Evolutionary conservation across 2,329 filamentous ascomycete genomes (phyloP).

Genomic region (Aspergillus sp.): DNA sequence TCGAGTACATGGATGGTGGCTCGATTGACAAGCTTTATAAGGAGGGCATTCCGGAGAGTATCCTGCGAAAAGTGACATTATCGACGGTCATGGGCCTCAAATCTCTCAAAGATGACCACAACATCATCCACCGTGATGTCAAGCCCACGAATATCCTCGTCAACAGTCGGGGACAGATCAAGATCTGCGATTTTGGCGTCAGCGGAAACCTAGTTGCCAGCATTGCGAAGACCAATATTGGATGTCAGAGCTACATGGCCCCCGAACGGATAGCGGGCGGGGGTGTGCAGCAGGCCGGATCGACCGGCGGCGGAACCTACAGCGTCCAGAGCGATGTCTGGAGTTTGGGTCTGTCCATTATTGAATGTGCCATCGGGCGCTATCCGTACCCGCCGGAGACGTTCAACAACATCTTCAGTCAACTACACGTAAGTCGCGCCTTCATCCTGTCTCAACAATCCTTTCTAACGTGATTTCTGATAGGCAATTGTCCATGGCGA

Average conservation of each 20-base stretch:
- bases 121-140: conserved; percentile 97
- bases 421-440: conserved; percentile 75
- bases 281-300: conserved; percentile 69
- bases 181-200: conserved; percentile 98
- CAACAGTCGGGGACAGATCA: conserved; percentile 87
- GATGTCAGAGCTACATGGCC: conserved; percentile 99
- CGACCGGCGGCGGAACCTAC: conserved; percentile 79
- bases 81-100: conserved; percentile 90
- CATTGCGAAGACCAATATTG: conserved; percentile 98
- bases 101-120: conserved; percentile 93
- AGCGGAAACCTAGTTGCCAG: conserved; percentile 94
- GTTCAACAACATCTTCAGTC: conserved; percentile 97
- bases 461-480: conserved; percentile 4
- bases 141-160: conserved; percentile 98
- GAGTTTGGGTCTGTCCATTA: conserved; percentile 90
- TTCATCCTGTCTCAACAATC: not conserved
- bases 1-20: conserved; percentile 98
- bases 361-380: conserved; percentile 90
- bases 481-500: conserved; percentile 97
- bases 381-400: conserved; percentile 98
- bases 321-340: conserved; percentile 98
- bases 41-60: conserved; percentile 83
- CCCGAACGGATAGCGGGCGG: conserved; percentile 92
- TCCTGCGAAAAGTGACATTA: conserved; percentile 86
- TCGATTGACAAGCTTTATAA: conserved; percentile 95